These are phyloP conservation scores for Mycena rebaudengoi DNA, from an alignment of 768 basidiomycete genomes.

Conservation along the genomic window DNA sequence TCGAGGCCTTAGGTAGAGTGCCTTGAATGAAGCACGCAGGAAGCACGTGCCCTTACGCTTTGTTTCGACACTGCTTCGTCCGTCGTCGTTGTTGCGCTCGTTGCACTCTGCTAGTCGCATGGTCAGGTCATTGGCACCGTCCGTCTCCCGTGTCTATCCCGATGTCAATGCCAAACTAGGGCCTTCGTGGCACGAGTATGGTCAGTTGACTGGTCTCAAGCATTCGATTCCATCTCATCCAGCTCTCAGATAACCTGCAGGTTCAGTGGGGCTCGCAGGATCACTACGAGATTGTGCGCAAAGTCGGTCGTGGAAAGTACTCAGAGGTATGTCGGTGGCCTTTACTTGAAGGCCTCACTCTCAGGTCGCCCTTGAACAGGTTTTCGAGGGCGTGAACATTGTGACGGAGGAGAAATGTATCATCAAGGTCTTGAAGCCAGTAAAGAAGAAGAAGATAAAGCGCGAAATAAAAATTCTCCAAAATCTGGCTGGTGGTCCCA, in stretches of 20 bases:
- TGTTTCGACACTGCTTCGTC: background rate
- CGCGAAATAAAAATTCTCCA: conserved; percentile 98
- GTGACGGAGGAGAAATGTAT: conserved; percentile 94
- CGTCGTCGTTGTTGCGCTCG: conserved; percentile 10
- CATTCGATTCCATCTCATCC: conserved; percentile 27
- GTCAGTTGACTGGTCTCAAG: no score
- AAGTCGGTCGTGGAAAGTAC: conserved; percentile 95
- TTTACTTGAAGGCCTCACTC: conserved; percentile 20
- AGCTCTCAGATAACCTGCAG: conserved; percentile 83
- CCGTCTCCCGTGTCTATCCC: conserved; percentile 86
- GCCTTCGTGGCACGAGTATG: conserved; percentile 95
- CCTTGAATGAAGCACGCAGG: no score
- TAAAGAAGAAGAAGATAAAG: conserved; percentile 99
- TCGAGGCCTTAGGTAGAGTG: no score
- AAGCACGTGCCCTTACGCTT: background rate
- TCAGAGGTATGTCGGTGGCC: conserved; percentile 71
- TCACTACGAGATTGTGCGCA: conserved; percentile 97
- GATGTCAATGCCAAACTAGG: conserved; percentile 91
- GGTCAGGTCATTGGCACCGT: conserved; percentile 78
- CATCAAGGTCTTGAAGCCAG: conserved; percentile 98
- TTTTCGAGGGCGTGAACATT: conserved; percentile 93
- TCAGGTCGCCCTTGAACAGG: conserved; percentile 53
- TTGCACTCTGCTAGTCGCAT: conserved; percentile 47
- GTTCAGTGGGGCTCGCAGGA: conserved; percentile 98
- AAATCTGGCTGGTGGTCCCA: conserved; percentile 95